A percentile compares a stretch with the other conserved stretches of the same genome.
Conservation (phyloP, 140 eudicot genomes). For the Stevia rebaudiana region DNA sequence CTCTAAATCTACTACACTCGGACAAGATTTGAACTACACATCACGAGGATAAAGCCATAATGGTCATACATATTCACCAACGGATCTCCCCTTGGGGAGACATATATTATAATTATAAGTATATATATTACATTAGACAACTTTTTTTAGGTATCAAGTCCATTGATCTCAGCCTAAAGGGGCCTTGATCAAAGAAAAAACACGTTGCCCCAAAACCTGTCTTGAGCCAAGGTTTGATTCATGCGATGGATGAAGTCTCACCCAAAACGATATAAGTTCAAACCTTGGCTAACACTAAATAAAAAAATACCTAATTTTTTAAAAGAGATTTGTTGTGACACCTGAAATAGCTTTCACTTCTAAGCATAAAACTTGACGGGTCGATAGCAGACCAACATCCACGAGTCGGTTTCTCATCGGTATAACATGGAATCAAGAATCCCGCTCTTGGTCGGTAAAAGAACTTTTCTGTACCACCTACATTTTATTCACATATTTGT, state of each 20-base stretch:
- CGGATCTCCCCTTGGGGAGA: no score
- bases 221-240: neutral
- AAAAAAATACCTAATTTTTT: neutral
- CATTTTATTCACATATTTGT: conserved; percentile 8
- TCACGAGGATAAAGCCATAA: no score
- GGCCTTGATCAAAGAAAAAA: neutral
- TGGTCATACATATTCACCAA: no score
- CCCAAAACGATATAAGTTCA: no score
- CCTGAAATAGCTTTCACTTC: conserved; percentile 73
- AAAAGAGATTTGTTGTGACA: conserved; percentile 18
- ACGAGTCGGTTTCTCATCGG: conserved; percentile 53
- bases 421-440: conserved; percentile 52
- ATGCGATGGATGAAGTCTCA: no score
- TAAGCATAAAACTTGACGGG: conserved; percentile 70
- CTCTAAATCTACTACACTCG: no score
- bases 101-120: no score
- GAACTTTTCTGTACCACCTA: conserved; percentile 61
- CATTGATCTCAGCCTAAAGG: neutral
- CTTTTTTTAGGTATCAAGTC: neutral
- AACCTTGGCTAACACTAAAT: no score
- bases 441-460: conserved; percentile 75
- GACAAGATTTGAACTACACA: no score
- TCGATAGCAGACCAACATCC: conserved; percentile 75
- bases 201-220: neutral
- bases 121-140: no score